Evolutionary conservation across 352 stramenopile genomes (phyloP).

Genomic region (Phytophthora agathidicida): DNA sequence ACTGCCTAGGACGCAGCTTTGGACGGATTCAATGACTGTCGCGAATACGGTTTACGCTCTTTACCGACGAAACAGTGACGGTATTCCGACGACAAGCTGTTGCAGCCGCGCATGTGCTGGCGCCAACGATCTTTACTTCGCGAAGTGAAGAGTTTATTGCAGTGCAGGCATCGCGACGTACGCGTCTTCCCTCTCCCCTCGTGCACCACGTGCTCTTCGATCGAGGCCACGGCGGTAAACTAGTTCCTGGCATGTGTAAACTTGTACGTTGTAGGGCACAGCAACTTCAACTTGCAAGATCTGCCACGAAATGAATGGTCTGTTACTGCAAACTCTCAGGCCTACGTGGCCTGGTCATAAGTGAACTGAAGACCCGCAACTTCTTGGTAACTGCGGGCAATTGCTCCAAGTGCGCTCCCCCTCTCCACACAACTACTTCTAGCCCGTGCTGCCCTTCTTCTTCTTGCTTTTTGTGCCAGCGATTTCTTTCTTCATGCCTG

Average conservation of each 20-base stretch:
- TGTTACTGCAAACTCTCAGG: too few species aligned
- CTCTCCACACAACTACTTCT: constrained; percentile 21
- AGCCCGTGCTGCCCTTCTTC: constrained; percentile 15
- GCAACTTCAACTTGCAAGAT: too few species aligned
- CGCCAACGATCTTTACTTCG: constrained; percentile 26
- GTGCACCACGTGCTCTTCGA: constrained; percentile 28
- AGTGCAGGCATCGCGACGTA: constrained; percentile 24
- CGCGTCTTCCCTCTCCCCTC: constrained; percentile 20
- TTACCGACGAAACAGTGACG: constrained; percentile 6
- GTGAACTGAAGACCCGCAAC: neutral
- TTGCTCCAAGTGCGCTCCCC: constrained; percentile 15
- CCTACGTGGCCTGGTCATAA: too few species aligned
- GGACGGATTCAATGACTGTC: neutral
- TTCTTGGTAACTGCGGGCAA: constrained; percentile 20
- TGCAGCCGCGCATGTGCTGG: constrained; percentile 25
- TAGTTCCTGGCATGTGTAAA: neutral
- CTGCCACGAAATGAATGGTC: neutral
- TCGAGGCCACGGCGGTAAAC: constrained; percentile 2
- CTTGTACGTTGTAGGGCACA: neutral
- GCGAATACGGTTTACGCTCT: constrained; percentile 12
- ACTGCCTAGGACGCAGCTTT: neutral
- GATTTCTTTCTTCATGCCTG: neutral
- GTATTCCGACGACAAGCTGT: constrained; percentile 12
- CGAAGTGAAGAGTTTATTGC: constrained; percentile 22
- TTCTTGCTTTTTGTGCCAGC: constrained; percentile 1